Evolutionary conservation across 129 eudicot genomes (phyloP), one percentile per base, ranked within the genome.

Genomic region (Arctium lappa): DNA sequence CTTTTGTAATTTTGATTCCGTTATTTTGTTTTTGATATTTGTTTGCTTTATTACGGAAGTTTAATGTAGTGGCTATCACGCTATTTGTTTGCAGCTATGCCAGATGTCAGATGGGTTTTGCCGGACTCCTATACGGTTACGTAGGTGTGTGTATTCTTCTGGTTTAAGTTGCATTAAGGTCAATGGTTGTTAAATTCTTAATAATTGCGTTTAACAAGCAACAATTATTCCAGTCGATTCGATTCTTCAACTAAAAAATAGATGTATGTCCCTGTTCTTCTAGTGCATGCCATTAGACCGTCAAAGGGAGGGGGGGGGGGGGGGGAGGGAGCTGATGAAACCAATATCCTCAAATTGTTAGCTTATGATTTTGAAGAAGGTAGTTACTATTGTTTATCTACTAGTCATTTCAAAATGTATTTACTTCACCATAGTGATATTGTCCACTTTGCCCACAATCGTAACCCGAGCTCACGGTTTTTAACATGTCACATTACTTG

Each of bases 91-190:
- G 89, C 88, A 87, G 93, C 85, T 46, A 82, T 87, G 77, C 88
- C 86, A 30, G 72, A 74, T 83, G 93, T 85, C 18, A 84, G 84
- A 75, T 90, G 91, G 93, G 73, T 87, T 83, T 86, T 87, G 60
- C 91, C 89, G 3, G 93, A 90, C 44, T 87, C 91, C 12, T 83
- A 90, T 70, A 81, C 66, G 87, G 60, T 66, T 90, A 86, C 68
- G 90, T 89, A 81, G 94, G 91, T 90, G 73, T 74, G 75, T 33
- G 50, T 72, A 16, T 73, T 53, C 38, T 77, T 81, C 42, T 78
- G 33, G 9, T 62, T 83, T 29, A 15, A 62, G 60, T 39, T 63
- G 2, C 56, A 37, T 78, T 16, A 30, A 46, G 76, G 13, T 69
- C n/a, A 30, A 16, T 65, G 42, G 65, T 13, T 42, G 56, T 79